Percentiles rank a stretch among this genome's conserved stretches.
Evolutionary conservation across 2,329 filamentous ascomycete genomes (phyloP).

Genomic region (Shiraia sp.): DNA sequence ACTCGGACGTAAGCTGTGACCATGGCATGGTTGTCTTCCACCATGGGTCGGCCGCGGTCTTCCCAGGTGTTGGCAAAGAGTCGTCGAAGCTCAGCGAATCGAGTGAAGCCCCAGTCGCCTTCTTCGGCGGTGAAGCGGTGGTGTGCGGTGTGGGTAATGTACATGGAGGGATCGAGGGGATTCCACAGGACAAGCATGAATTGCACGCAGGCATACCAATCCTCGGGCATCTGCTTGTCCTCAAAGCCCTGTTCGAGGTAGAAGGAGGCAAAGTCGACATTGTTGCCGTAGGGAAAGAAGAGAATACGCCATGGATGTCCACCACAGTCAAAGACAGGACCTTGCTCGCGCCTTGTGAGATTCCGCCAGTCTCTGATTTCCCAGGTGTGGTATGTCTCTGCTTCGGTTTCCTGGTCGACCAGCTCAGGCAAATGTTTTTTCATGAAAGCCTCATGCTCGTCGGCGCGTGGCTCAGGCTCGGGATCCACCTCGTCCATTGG

Average conservation of each 20-base stretch:
- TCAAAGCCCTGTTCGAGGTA: slow-evolving; percentile 96
- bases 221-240: slow-evolving; percentile 72
- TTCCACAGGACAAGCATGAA: slow-evolving; percentile 96
- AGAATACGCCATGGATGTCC: slow-evolving; percentile 93
- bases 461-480: slow-evolving; percentile 57
- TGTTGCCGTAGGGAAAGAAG: slow-evolving; percentile 94
- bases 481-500: slow-evolving; percentile 60
- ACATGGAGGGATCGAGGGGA: slow-evolving; percentile 85
- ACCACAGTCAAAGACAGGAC: slow-evolving; percentile 83
- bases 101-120: slow-evolving; percentile 98
- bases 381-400: slow-evolving; percentile 81
- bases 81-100: slow-evolving; percentile 84
- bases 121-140: slow-evolving; percentile 97
- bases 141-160: slow-evolving; percentile 75
- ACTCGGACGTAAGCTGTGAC: slow-evolving; percentile 82
- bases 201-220: slow-evolving; percentile 96
- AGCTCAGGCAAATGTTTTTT: slow-evolving; percentile 74
- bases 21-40: slow-evolving; percentile 76
- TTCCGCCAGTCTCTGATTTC: slow-evolving; percentile 81
- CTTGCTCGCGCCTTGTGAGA: slow-evolving; percentile 79
- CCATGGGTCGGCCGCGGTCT: slow-evolving; percentile 67
- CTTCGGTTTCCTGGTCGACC: slow-evolving; percentile 78
- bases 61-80: slow-evolving; percentile 83
- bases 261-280: slow-evolving; percentile 89
- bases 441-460: slow-evolving; percentile 81